Evolutionary conservation across 208 protist species (phyloP), one percentile per base, ranked within the genome.

Genomic region (Leishmania major): DNA sequence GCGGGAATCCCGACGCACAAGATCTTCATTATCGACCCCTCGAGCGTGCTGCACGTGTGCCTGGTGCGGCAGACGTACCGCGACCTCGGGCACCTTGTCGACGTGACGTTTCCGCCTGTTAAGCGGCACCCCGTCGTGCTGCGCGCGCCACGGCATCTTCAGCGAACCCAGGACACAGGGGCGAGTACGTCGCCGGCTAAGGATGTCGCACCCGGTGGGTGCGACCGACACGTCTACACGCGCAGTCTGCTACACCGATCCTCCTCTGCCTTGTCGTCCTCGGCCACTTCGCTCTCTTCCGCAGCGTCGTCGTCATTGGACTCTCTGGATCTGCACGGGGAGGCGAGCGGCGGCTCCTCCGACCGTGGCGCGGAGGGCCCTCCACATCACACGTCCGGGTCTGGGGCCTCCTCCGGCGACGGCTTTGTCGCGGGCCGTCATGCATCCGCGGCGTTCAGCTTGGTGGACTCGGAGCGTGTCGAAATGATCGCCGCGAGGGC

Each of bases 11-110:
- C 92, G n/a, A 78, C 83, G 73, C 90, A 95, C 80, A 92, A 91
- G 74, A 96, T 97, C 53, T 98, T 97, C 72, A 94, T 98, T 55
- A 96, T 99, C 45, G 93, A 98, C 81, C 83, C 92, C 2, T 87
- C 91, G 1, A 96, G 93, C 74, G 87, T 91, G 37, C 84, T 98
- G 57, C 87, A 95, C 70, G 91, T 97, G 35, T 94, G 89, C 66
- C 84, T 93, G 37, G 90, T 96, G 60, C 88, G 88, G 81, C 87
- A 92, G 74, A 95, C 92, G 10, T 98, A 97, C 81, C 86, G 86
- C 8, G 92, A 95, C 79, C 82, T 98, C 45, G 85, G 90, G 19
- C 86, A 96, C 55, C 87, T 97, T 4, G 93, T 96, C 7, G 94
- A 98, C 82, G 86, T 95, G 3, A 93, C 89, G 3, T 98, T 98